phyloP scores from a whole-genome alignment of 2,329 filamentous ascomycete genomes.

The Harringtonia aguacate region DNA sequence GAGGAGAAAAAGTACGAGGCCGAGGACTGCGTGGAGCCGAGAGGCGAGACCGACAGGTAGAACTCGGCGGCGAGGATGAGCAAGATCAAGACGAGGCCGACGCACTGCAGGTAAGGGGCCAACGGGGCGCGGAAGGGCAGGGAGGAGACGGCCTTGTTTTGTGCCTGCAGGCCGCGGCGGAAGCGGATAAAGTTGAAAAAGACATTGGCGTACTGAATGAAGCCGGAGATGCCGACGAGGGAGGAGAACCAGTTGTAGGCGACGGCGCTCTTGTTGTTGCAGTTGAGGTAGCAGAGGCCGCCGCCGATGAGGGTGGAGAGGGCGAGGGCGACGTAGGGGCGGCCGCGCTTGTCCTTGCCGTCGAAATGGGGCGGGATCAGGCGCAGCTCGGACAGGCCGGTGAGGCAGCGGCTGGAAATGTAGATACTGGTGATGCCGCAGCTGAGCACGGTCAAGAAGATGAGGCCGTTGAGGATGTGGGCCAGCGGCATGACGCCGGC shows the following conservation, averaged over 20 bases:
- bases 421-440: conserved; percentile 48
- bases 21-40: conserved; percentile 48
- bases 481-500: conserved; percentile 16
- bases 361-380: conserved; percentile 58
- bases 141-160: conserved; percentile 42
- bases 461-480: conserved; percentile 1
- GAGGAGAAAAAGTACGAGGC: conserved; percentile 57
- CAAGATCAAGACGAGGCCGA: conserved; percentile 12
- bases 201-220: conserved; percentile 61
- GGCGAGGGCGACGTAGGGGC: conserved; percentile 45
- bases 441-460: conserved; percentile 1
- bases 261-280: conserved; percentile 41
- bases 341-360: conserved; percentile 52
- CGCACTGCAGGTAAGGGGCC: conserved; percentile 25
- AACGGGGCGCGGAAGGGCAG: conserved; percentile 37
- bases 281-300: conserved; percentile 56
- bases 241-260: conserved; percentile 67
- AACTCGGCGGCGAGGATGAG: conserved; percentile 56
- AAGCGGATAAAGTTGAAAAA: conserved; percentile 53
- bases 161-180: conserved; percentile 42
- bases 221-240: conserved; percentile 55
- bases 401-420: conserved; percentile 69
- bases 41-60: not conserved
- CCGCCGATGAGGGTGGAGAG: conserved; percentile 49
- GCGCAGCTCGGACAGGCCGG: conserved; percentile 68